A percentile compares a stretch with the other conserved stretches of the same genome.
phyloP scores from a whole-genome alignment of 2,329 filamentous ascomycete species.

The Chaetomium sp. region DNA sequence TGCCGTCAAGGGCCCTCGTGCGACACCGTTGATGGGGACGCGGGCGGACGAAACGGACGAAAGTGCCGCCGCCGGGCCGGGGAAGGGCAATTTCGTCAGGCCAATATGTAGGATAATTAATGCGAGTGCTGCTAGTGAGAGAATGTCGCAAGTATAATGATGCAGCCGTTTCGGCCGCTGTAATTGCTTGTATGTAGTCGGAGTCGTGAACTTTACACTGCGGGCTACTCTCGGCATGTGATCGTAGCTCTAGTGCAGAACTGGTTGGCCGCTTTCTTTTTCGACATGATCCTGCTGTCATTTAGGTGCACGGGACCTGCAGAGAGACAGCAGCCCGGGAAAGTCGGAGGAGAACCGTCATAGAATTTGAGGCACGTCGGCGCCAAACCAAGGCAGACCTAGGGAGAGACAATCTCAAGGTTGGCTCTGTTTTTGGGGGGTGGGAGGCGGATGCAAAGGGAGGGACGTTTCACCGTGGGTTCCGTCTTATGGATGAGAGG shows the following conservation, averaged over 20 bases:
- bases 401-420: background rate
- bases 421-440: background rate
- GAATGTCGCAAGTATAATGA: background rate
- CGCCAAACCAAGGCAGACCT: background rate
- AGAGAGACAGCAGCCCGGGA: background rate
- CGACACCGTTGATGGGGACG: background rate
- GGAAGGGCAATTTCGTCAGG: background rate
- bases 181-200: background rate
- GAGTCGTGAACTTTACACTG: background rate
- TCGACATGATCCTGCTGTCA: slow-evolving; percentile 21
- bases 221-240: slow-evolving; percentile 25
- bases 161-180: background rate
- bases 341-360: background rate
- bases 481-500: slow-evolving; percentile 3
- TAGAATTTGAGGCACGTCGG: slow-evolving; percentile 15
- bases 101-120: background rate
- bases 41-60: background rate
- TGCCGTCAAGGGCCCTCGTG: background rate
- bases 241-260: slow-evolving; percentile 18
- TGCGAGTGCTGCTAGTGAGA: background rate
- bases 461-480: background rate
- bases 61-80: background rate
- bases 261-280: slow-evolving; percentile 4
- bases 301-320: background rate
- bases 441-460: background rate